Conservation (phyloP, 495 filamentous ascomycete genomes). For the Evansstolkia leycettana region DNA sequence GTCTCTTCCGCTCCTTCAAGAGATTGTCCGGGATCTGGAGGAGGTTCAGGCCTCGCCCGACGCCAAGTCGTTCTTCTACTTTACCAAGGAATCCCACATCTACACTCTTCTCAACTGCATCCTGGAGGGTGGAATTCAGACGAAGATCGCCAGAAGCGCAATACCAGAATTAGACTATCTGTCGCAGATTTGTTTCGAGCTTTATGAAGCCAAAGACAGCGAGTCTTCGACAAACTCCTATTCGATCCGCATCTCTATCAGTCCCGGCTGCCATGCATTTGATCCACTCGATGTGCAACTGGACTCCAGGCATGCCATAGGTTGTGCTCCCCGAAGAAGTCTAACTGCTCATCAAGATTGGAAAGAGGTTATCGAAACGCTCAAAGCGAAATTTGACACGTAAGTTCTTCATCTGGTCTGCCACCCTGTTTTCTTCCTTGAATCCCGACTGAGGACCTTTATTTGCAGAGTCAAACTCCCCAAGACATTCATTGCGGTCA, state of each 20-base stretch:
- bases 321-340: slow-evolving; percentile 76
- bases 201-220: slow-evolving; percentile 85
- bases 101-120: slow-evolving; percentile 98
- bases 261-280: slow-evolving; percentile 88
- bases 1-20: slow-evolving; percentile 80
- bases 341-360: slow-evolving; percentile 88
- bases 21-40: slow-evolving; percentile 94
- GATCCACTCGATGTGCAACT: slow-evolving; percentile 93
- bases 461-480: slow-evolving; percentile 73
- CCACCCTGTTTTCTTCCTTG: slow-evolving; percentile 2
- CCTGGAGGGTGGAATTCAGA: slow-evolving; percentile 86
- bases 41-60: slow-evolving; percentile 88
- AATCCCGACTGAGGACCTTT: slow-evolving; percentile 2
- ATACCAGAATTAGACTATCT: slow-evolving; percentile 97
- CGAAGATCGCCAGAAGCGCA: slow-evolving; percentile 78
- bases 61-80: slow-evolving; percentile 95
- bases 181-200: slow-evolving; percentile 93
- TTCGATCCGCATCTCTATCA: slow-evolving; percentile 90
- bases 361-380: slow-evolving; percentile 88
- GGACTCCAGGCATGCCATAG: slow-evolving; percentile 89
- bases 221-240: slow-evolving; percentile 69
- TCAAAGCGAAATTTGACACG: slow-evolving; percentile 90
- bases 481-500: slow-evolving; percentile 84
- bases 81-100: slow-evolving; percentile 97
- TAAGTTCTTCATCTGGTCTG: slow-evolving; percentile 34